Conservation (phyloP, 192 early-diverging fungal species). For the Umbelopsis vinacea region DNA sequence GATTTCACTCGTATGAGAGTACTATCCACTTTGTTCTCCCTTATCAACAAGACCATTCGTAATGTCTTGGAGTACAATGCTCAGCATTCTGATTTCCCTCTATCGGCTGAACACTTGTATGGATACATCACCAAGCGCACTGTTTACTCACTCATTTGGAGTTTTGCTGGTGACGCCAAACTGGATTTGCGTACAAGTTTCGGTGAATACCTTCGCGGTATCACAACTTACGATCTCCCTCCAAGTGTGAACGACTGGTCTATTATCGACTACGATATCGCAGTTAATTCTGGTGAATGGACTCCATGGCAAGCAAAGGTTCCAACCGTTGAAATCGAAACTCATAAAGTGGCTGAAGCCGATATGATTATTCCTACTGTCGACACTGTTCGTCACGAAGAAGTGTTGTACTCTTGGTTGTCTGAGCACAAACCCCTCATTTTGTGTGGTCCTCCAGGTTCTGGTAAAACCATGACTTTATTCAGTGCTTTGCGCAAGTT, state of each 20-base stretch:
- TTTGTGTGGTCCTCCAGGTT: slow-evolving; percentile 98
- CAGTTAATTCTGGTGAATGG: slow-evolving; percentile 83
- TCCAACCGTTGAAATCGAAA: slow-evolving; percentile 94
- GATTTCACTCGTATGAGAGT: slow-evolving; percentile 91
- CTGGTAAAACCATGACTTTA: slow-evolving; percentile 99
- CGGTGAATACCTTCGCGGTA: slow-evolving; percentile 80
- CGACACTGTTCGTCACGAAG: slow-evolving; percentile 98
- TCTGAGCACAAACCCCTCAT: slow-evolving; percentile 94
- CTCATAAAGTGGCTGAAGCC: slow-evolving; percentile 85
- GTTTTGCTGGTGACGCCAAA: slow-evolving; percentile 90
- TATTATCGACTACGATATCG: slow-evolving; percentile 92
- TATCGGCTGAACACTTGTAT: slow-evolving; percentile 78
- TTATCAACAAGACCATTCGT: slow-evolving; percentile 86
- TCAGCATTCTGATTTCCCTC: slow-evolving; percentile 94
- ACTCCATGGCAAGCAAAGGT: slow-evolving; percentile 88
- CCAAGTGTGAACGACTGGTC: slow-evolving; percentile 47
- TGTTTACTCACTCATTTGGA: slow-evolving; percentile 87
- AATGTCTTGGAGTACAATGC: slow-evolving; percentile 89
- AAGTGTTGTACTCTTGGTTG: slow-evolving; percentile 93
- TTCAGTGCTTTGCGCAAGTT: slow-evolving; percentile 93
- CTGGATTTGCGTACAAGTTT: slow-evolving; percentile 72
- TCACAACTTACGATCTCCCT: slow-evolving; percentile 78
- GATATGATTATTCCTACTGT: slow-evolving; percentile 98
- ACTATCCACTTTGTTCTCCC: slow-evolving; percentile 85
- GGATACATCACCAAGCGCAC: slow-evolving; percentile 84